These are phyloP conservation scores for Hypoxylon lienhwacheense DNA, from an alignment of 495 filamentous ascomycete genomes.

Conservation along the genomic window DNA sequence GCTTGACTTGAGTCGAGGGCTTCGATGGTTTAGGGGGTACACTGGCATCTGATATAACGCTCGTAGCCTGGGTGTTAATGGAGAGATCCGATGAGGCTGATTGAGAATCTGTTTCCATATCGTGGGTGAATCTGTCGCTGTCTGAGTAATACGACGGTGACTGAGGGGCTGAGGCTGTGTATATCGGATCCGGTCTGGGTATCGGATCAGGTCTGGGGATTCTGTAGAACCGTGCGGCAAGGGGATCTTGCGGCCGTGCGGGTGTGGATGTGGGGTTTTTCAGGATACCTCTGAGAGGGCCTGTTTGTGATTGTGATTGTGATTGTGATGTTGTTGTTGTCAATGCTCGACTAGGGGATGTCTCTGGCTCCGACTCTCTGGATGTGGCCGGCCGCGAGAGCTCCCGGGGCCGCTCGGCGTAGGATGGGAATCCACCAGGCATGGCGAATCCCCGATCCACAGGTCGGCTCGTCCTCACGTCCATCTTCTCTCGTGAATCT, in stretches of 20 bases:
- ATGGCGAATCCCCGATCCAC: constrained; percentile 28
- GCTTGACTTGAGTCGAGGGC: constrained; percentile 35
- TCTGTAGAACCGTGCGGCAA: constrained; percentile 39
- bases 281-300: constrained; percentile 35
- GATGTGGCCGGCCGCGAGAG: constrained; percentile 29
- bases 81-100: constrained; percentile 50
- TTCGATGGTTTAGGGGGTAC: constrained; percentile 35
- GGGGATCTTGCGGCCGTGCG: constrained; percentile 26
- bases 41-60: constrained; percentile 40
- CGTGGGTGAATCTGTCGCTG: constrained; percentile 33
- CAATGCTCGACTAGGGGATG: constrained; percentile 26
- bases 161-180: constrained; percentile 19
- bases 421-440: constrained; percentile 36
- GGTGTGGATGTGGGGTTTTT: constrained; percentile 30
- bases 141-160: constrained; percentile 39
- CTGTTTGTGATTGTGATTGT: constrained; percentile 24
- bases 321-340: constrained; percentile 16
- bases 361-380: constrained; percentile 32
- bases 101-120: constrained; percentile 46
- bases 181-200: no score
- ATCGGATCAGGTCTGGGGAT: constrained; percentile 20
- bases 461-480: constrained; percentile 26
- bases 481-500: constrained; percentile 14
- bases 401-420: constrained; percentile 29
- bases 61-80: constrained; percentile 49